Percentiles rank a stretch among this genome's conserved stretches.
Evolutionary conservation across 768 basidiomycete genomes (phyloP).

Genomic region (Naganishia vishniacii): DNA sequence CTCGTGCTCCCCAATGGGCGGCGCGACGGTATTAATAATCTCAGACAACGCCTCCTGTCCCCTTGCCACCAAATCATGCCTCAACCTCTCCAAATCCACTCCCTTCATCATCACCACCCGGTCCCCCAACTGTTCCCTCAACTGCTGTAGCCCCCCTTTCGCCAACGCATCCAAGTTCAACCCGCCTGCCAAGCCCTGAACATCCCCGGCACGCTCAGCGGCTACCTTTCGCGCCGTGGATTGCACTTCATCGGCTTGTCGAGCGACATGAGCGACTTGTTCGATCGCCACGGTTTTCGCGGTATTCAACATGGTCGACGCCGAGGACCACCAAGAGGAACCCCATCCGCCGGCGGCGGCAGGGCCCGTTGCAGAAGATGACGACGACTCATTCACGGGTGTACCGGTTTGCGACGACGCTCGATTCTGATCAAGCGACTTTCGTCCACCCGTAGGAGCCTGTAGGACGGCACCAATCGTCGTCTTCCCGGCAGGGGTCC

Average conservation of each 20-base stretch:
- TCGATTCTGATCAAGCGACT: slow-evolving; percentile 54
- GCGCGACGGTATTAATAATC: slow-evolving; percentile 91
- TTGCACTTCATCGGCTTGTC: slow-evolving; percentile 87
- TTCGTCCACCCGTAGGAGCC: slow-evolving; percentile 28
- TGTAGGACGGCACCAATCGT: slow-evolving; percentile 27
- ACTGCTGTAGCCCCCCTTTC: slow-evolving; percentile 30
- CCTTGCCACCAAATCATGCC: slow-evolving; percentile 50
- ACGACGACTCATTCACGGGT: slow-evolving; percentile 30
- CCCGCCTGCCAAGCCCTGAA: slow-evolving; percentile 47
- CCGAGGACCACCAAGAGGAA: slow-evolving; percentile 73
- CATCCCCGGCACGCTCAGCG: slow-evolving; percentile 42
- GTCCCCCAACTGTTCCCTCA: slow-evolving; percentile 20
- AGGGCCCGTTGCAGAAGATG: too few species aligned
- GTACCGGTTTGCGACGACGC: slow-evolving; percentile 20
- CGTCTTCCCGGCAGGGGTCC: slow-evolving; percentile 53
- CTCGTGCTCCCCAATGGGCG: slow-evolving; percentile 96
- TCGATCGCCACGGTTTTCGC: slow-evolving; percentile 19
- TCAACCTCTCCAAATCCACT: slow-evolving; percentile 81
- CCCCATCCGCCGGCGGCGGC: slow-evolving; percentile 68
- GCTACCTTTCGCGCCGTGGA: slow-evolving; percentile 61
- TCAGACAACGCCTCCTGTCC: slow-evolving; percentile 79
- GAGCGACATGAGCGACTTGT: slow-evolving; percentile 77
- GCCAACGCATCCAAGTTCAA: slow-evolving; percentile 8
- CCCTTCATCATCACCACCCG: slow-evolving; percentile 72
- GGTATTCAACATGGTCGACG: slow-evolving; percentile 54